Conservation (phyloP, 192 early-diverging fungal species). For the Coemansia sp. region DNA sequence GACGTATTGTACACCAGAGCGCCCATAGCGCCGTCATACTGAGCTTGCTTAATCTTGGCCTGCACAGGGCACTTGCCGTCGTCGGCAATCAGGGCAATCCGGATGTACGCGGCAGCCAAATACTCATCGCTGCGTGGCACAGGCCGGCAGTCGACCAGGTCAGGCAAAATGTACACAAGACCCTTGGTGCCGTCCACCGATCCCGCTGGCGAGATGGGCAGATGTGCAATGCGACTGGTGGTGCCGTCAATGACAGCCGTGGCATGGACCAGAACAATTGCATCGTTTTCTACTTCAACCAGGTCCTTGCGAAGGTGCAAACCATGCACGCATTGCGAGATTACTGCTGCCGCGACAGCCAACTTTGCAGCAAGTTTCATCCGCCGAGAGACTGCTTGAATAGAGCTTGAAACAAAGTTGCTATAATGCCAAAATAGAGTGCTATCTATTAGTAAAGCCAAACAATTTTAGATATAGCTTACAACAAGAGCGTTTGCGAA, state of each 20-base stretch:
- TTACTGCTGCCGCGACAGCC: not conserved
- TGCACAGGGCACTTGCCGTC: constrained; percentile 31
- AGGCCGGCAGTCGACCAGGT: constrained; percentile 22
- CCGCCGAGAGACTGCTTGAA: not conserved
- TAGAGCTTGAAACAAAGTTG: too few relatives aligned
- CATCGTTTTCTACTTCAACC: constrained; percentile 42
- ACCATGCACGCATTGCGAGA: constrained; percentile 7
- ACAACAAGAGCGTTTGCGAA: not conserved
- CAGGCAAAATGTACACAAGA: constrained; percentile 32
- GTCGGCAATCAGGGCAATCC: constrained; percentile 36
- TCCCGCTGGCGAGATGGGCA: constrained; percentile 26
- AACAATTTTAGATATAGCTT: too few relatives aligned
- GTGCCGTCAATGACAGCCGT: constrained; percentile 37
- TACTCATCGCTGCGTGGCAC: constrained; percentile 23
- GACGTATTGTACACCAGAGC: constrained; percentile 41
- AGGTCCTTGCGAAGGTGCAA: constrained; percentile 46
- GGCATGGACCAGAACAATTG: constrained; percentile 30
- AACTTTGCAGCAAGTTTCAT: constrained; percentile 26
- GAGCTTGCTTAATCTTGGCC: constrained; percentile 35
- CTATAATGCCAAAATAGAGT: too few relatives aligned
- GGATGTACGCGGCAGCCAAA: constrained; percentile 33
- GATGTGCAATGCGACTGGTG: constrained; percentile 16
- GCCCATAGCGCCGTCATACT: constrained; percentile 46
- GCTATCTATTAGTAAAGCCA: too few relatives aligned
- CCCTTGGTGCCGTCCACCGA: constrained; percentile 35